Percentiles rank a stretch among this genome's conserved stretches.
phyloP scores from a whole-genome alignment of 805 yeast genomes.

The Sugiyamaella boreocaroliniensis region DNA sequence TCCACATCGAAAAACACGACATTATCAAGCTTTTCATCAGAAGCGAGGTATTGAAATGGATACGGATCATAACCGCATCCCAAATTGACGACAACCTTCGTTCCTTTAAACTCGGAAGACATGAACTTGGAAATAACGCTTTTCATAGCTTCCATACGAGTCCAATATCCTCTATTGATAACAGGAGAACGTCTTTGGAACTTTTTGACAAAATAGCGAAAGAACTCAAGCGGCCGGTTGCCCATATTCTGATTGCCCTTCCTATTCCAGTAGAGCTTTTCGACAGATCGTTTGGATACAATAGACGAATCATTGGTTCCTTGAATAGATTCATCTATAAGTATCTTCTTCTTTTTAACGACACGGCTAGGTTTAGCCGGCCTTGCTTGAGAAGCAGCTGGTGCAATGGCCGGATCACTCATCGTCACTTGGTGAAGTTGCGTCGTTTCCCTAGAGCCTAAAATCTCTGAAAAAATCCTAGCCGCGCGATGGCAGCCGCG shows the following conservation, averaged over 20 bases:
- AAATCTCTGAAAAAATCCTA: neutral
- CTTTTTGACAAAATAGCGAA: conserved; percentile 60
- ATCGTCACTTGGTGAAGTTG: neutral
- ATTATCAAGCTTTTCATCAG: conserved; percentile 25
- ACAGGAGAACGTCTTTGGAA: conserved; percentile 69
- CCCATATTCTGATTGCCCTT: conserved; percentile 6
- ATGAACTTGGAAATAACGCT: conserved; percentile 45
- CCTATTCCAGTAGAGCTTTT: conserved; percentile 39
- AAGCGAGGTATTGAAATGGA: conserved; percentile 46
- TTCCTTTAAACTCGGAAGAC: conserved; percentile 19
- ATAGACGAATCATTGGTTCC: conserved; percentile 81
- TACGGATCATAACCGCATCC: conserved; percentile 76
- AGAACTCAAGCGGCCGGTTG: conserved; percentile 36
- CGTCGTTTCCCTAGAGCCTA: neutral
- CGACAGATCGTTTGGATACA: conserved; percentile 76
- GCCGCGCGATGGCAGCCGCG: neutral
- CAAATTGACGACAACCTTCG: conserved; percentile 50
- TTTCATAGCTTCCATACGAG: conserved; percentile 64
- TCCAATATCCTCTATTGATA: conserved; percentile 78
- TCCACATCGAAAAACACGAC: conserved; percentile 63
- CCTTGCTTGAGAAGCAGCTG: neutral
- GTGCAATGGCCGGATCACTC: neutral
- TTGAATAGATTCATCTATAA: conserved; percentile 61
- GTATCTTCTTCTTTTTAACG: conserved; percentile 8
- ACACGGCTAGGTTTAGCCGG: neutral